Evolutionary conservation across 345 rosid species (phyloP).

Genomic region (Gossypium turneri): DNA sequence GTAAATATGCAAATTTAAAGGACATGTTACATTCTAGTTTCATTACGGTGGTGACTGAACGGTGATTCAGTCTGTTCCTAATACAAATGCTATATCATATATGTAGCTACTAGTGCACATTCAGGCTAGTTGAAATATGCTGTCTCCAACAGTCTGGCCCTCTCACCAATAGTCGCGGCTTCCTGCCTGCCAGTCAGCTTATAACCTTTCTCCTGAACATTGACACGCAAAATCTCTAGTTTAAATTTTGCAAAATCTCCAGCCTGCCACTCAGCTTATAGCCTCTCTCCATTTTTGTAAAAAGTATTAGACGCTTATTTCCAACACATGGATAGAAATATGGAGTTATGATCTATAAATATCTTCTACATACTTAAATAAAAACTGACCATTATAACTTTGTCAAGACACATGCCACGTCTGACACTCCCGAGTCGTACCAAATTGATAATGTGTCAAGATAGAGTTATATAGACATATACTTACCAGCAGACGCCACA

Average conservation of each 20-base stretch:
- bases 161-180: constrained; percentile 42
- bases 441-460: neutral
- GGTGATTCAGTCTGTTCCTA: neutral
- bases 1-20: neutral
- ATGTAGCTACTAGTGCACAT: neutral
- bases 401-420: too few relatives aligned
- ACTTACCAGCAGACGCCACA: constrained; percentile 79
- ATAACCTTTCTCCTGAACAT: constrained; percentile 65
- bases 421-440: neutral
- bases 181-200: constrained; percentile 41
- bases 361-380: too few relatives aligned
- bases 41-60: neutral
- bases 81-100: neutral
- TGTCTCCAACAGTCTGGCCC: constrained; percentile 54
- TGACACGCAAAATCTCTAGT: neutral
- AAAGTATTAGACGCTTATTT: too few relatives aligned
- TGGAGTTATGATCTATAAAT: too few relatives aligned
- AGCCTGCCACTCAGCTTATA: too few relatives aligned
- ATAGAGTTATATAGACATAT: neutral
- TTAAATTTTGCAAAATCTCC: neutral
- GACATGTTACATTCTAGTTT: neutral
- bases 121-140: constrained; percentile 40
- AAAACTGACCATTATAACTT: too few relatives aligned
- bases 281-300: too few relatives aligned
- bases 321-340: too few relatives aligned